Base-by-base conservation (phyloP, 2,329 filamentous ascomycete genomes). In the Phaeophleospora eucalypticola region DNA sequence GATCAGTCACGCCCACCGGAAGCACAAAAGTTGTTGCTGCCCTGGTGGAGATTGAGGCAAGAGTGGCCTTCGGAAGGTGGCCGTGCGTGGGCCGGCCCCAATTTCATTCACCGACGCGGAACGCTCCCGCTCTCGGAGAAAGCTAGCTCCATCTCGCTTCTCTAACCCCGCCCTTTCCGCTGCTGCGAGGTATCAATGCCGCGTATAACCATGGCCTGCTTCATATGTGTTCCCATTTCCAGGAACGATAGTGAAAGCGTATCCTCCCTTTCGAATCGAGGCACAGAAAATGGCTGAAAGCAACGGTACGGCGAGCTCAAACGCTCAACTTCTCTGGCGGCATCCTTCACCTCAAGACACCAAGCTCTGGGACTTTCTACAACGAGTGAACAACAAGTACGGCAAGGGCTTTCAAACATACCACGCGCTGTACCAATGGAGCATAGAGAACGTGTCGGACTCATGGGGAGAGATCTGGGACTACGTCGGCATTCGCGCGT, bases 401-500 rank as follows among this genome's bases (percentile, higher is more conserved):
- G 68, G 71, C 9, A 67, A 89, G 46, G 64, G 73, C 17, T 73
- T 93, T 38, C 65, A 74, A 15, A 80, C 75, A 52, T 95, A 95
- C 62, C 71, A 82, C 16, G 81, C 81, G n/a, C 77, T 97, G 7
- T 86, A 91, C 71, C 71, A 79, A 64, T 97, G 91, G 91, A 95
- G 89, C 56, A 78, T 93, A 53, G 79, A 84, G 6, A 76, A 91
- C 58, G 77, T 89, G 6, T 77, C 82, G 18, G 71, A 77, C 1
- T 95, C 96, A 66, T 97, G 91, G 91, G 82, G 79, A 41, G 84
- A 89, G 45, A 79, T 89, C 8, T 96, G 90, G 90, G 75, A 86
- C 35, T 90, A 86, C 67, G 86, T 86, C 2, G 86, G 86, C 36
- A 78, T 97, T 57, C 82, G 76, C 53, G 81, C 87, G 4, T 85